Base-by-base conservation (phyloP, 306 rosid genomes). In the Chamaecrista fasciculata region DNA sequence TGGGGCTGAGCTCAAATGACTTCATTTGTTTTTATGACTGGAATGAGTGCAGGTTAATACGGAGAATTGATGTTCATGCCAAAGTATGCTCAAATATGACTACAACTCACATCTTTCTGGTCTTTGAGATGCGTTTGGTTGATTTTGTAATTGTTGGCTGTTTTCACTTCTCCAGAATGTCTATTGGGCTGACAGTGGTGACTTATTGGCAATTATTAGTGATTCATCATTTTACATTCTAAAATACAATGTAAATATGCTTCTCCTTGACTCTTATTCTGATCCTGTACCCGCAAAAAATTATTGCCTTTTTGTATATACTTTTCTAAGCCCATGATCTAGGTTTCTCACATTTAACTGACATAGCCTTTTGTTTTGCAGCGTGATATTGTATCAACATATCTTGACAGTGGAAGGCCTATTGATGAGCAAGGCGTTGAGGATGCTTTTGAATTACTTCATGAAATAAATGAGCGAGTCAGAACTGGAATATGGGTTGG, bases 401-500 rank as follows among this genome's bases (percentile, higher is more conserved):
- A 68, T 78, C 78, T 86, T 34, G 92, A 86, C 75, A 77, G 89
- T 36, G 89, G 92, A 74, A 82, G 80, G 61, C 84, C 84, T 53
- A 77, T 80, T 5, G 84, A 76, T 80, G 90, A 84, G 44, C 90
- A 82, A 76, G 87, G 90, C 58, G 83, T 85, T 40, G 87, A 82
- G 71, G 93, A 87, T 80, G 84, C 93, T 21, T 85, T 87, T 60
- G 86, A 87, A 71, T 84, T 84, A 66, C 84, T 82, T 21, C 86
- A 82, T 80, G 86, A 84, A 80, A 73, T 76, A 74, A 85, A 82
- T 73, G 93, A 87, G 70, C 87, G 81, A 37, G 88, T 80, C 58
- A 82, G 83, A 61, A 80, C 93, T 80, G 93, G 87, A 57, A 4
- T 80, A 36, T 84, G 90, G 87, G 93, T 87, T 67, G 93, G 87